Evolutionary conservation across 1,284 basidiomycete genomes (phyloP).

Genomic region (Ustilago bromivora): DNA sequence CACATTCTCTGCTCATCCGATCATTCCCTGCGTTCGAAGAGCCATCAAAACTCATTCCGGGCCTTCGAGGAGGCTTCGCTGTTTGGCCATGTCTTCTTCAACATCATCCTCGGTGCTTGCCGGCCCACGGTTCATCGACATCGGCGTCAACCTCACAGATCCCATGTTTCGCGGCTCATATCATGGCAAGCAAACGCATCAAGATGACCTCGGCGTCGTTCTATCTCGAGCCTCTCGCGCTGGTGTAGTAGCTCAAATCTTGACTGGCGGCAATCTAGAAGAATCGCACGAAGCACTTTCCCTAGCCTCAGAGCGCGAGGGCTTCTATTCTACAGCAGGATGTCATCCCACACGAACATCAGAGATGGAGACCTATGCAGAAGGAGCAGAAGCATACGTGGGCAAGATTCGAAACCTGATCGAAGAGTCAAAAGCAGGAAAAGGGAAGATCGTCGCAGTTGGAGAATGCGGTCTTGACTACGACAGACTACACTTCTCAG

Average conservation of each 20-base stretch:
- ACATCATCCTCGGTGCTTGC: constrained; percentile 1
- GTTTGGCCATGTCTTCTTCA: background rate
- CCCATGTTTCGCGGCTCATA: constrained; percentile 72
- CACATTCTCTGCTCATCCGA: background rate
- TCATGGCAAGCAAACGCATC: constrained; percentile 71
- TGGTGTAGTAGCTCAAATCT: constrained; percentile 81
- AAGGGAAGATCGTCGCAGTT: constrained; percentile 74
- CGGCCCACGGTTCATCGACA: constrained; percentile 68
- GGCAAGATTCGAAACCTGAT: constrained; percentile 70
- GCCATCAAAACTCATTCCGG: background rate
- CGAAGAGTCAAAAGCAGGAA: background rate
- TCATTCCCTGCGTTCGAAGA: background rate
- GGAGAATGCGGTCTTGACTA: constrained; percentile 92
- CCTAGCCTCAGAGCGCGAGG: constrained; percentile 75
- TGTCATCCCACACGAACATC: constrained; percentile 86
- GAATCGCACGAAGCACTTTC: constrained; percentile 78
- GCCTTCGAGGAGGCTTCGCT: background rate
- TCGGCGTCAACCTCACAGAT: constrained; percentile 73
- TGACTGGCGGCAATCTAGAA: constrained; percentile 81
- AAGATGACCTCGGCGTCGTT: constrained; percentile 77
- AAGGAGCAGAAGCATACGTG: constrained; percentile 77
- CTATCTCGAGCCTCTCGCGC: constrained; percentile 76
- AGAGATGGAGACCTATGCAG: constrained; percentile 77
- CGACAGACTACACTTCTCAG: constrained; percentile 81
- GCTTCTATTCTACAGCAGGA: constrained; percentile 82